Conservation (phyloP, 306 rosid species). For the Cyclanthera cordifolia region DNA sequence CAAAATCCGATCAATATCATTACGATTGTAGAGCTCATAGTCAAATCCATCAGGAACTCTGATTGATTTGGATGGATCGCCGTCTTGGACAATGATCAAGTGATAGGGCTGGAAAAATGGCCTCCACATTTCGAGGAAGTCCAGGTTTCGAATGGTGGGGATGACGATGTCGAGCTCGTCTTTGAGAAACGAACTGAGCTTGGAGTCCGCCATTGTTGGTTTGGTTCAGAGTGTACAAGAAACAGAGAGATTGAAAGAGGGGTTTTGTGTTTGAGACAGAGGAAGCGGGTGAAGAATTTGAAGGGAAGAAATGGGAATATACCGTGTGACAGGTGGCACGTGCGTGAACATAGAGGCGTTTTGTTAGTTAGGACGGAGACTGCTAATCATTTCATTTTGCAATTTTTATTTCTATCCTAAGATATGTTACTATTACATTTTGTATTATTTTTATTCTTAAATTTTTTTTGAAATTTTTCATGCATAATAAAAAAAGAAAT, state of each 20-base stretch:
- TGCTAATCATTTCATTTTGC: not conserved
- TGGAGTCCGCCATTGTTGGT: slow-evolving; percentile 23
- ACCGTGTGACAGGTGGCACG: not conserved
- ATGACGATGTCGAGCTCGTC: slow-evolving; percentile 76
- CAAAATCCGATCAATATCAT: slow-evolving; percentile 43
- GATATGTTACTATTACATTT: too few species aligned
- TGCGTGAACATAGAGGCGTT: slow-evolving; percentile 5
- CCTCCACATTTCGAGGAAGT: slow-evolving; percentile 71
- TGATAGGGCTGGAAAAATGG: slow-evolving; percentile 57
- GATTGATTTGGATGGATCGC: slow-evolving; percentile 53
- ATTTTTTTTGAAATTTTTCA: too few species aligned
- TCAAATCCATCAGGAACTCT: slow-evolving; percentile 63
- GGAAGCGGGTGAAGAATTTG: not conserved
- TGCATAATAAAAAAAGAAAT: too few species aligned
- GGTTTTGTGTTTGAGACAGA: too few species aligned
- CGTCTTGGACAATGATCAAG: slow-evolving; percentile 77
- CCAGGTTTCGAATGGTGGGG: slow-evolving; percentile 70
- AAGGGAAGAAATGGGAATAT: not conserved
- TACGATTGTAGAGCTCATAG: slow-evolving; percentile 54
- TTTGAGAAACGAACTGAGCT: slow-evolving; percentile 31
- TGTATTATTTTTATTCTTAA: too few species aligned
- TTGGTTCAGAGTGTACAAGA: not conserved
- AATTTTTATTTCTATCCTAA: too few species aligned
- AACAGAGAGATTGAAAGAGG: too few species aligned
- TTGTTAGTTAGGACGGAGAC: not conserved